phyloP scores from a whole-genome alignment of 371 early-diverging fungal species.

The Nematocida major region DNA sequence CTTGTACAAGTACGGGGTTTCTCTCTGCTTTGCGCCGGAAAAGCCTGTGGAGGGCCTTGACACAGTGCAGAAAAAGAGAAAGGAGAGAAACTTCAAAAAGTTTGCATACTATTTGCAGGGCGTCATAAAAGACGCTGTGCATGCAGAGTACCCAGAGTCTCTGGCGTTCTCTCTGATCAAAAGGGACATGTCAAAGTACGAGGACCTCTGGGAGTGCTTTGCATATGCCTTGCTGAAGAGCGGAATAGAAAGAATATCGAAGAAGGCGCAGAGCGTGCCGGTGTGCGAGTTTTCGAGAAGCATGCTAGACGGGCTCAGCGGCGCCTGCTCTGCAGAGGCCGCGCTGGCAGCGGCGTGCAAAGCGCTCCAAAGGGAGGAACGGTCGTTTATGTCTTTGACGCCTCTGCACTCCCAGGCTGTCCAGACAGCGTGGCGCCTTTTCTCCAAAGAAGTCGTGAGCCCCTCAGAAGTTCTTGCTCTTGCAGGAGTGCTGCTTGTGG shows the following conservation, averaged over 20 bases:
- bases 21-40: not conserved
- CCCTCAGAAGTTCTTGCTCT: not conserved
- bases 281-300: slow-evolving; percentile 13
- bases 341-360: not conserved
- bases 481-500: not conserved
- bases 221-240: slow-evolving; percentile 32
- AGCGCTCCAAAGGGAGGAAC: not conserved
- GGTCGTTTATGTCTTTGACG: slow-evolving; percentile 29
- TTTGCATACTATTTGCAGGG: slow-evolving; percentile 38
- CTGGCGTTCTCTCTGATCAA: slow-evolving; percentile 39
- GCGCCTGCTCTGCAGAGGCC: not conserved
- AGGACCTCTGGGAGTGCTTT: slow-evolving; percentile 51
- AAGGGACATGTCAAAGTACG: slow-evolving; percentile 44
- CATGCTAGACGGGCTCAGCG: not conserved
- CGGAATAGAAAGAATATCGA: slow-evolving; percentile 36
- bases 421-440: not conserved
- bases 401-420: slow-evolving; percentile 19
- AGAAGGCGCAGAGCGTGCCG: not conserved
- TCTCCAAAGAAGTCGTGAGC: not conserved
- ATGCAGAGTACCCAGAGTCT: slow-evolving; percentile 12
- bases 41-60: not conserved
- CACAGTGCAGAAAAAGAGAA: not conserved
- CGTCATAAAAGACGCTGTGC: not conserved
- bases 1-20: slow-evolving; percentile 48
- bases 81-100: slow-evolving; percentile 35